Conservation (phyloP, 805 yeast species). For the Torulaspora microellipsoides region DNA sequence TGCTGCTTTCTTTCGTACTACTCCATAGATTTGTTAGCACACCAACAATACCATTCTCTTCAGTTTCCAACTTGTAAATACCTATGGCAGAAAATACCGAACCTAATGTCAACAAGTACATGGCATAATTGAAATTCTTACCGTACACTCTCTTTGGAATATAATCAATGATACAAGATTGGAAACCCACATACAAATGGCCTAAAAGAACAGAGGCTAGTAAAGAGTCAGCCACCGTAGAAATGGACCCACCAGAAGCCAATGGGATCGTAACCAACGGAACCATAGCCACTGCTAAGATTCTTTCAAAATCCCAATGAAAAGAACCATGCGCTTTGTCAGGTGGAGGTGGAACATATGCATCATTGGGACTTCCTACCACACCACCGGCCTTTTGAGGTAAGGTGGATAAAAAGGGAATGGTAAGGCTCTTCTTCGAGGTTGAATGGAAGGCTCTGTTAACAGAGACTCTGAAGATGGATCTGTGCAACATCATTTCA, state of each 20-base stretch:
- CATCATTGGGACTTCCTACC: conserved; percentile 91
- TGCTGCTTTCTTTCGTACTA: conserved; percentile 20
- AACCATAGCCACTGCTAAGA: conserved; percentile 61
- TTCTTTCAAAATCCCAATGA: conserved; percentile 91
- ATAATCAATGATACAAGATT: conserved; percentile 88
- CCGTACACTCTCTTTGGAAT: conserved; percentile 86
- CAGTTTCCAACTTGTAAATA: conserved; percentile 73
- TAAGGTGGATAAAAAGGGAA: conserved; percentile 51
- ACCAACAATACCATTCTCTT: conserved; percentile 72
- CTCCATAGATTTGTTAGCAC: conserved; percentile 61
- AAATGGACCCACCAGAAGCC: conserved; percentile 58
- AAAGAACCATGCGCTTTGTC: conserved; percentile 71
- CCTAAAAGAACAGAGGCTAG: conserved; percentile 62
- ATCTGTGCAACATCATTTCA: conserved; percentile 15
- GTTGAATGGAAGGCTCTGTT: conserved; percentile 26
- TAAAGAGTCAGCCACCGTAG: conserved; percentile 68
- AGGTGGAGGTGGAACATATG: conserved; percentile 62
- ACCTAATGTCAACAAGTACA: conserved; percentile 66
- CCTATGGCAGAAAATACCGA: conserved; percentile 71
- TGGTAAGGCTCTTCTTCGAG: conserved; percentile 35
- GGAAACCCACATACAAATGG: conserved; percentile 83
- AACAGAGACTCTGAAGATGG: conserved; percentile 7
- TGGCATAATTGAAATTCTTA: conserved; percentile 61
- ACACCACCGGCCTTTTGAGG: conserved; percentile 88
- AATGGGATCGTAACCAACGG: conserved; percentile 78